These are phyloP conservation scores for Diaporthe capsici DNA, from an alignment of 2,329 filamentous ascomycete genomes.

Conservation along the genomic window DNA sequence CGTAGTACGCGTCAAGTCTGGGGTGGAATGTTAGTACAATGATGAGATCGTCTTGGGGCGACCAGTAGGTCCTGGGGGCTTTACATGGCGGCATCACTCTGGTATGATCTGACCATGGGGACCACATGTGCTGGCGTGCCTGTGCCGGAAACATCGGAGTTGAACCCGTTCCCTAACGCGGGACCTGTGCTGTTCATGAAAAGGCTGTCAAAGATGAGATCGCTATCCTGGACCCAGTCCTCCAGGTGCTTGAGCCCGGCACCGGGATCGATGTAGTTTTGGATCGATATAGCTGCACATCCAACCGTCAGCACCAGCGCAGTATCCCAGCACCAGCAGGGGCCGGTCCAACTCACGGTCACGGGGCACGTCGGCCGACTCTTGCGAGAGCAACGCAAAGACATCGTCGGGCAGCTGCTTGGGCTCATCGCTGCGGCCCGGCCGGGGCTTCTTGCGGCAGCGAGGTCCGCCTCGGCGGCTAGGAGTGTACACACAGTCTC, in stretches of 20 bases:
- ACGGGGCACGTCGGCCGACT: slow-evolving; percentile 50
- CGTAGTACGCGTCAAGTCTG: slow-evolving; percentile 64
- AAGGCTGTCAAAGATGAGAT: slow-evolving; percentile 62
- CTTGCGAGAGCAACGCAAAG: slow-evolving; percentile 44
- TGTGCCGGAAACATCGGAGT: slow-evolving; percentile 25
- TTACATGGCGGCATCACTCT: slow-evolving; percentile 58
- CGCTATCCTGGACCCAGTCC: slow-evolving; percentile 61
- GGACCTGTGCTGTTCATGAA: slow-evolving; percentile 48
- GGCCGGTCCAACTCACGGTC: slow-evolving; percentile 47
- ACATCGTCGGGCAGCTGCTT: slow-evolving; percentile 42
- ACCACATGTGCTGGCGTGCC: slow-evolving; percentile 31
- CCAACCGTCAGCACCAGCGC: slow-evolving; percentile 31
- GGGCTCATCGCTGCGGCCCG: slow-evolving; percentile 46
- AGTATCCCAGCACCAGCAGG: neutral
- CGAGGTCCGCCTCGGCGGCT: slow-evolving; percentile 60
- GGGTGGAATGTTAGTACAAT: neutral
- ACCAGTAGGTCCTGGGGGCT: slow-evolving; percentile 36
- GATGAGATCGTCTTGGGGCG: neutral
- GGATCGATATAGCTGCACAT: slow-evolving; percentile 51
- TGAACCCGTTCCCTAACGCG: slow-evolving; percentile 9
- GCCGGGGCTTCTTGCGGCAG: slow-evolving; percentile 56
- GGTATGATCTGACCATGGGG: slow-evolving; percentile 59
- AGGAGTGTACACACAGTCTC: slow-evolving; percentile 59
- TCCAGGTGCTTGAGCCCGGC: slow-evolving; percentile 62
- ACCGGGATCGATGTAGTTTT: slow-evolving; percentile 61